Evolutionary conservation across 768 basidiomycete genomes (phyloP), one percentile per base, ranked within the genome.

Genomic region (Boletus barrowsii): DNA sequence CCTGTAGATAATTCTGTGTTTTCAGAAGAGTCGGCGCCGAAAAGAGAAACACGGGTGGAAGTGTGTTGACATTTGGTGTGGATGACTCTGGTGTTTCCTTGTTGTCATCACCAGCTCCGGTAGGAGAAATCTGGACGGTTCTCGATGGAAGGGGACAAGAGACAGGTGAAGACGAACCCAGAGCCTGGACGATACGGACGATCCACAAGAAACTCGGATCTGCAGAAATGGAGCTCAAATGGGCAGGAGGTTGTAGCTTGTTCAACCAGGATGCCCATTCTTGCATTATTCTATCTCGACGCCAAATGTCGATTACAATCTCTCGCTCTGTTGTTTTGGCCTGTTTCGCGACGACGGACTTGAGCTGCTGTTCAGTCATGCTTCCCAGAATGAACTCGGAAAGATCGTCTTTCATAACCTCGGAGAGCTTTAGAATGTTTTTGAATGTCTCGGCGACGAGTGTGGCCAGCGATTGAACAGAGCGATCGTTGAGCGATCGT

Each of bases 21-120:
- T 77, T 79, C 41, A 86, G 64, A 0, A 89, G 72, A 7, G 75
- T 66, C 2, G 83, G 82, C 5, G 74, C 62, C 2, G 75, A 75
- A 64, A 89, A 83, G 61, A 88, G 81, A 56, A 89, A 80, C 33
- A 83, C 80, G 0, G 87, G 85, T 1, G 88, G 87, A 15, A 90
- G 73, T 20, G 58, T 53, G 55, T 88, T 85, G 7, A n/a, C 51
- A 10, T 22, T 24, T 22, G 13, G 17, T 10, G 39, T 35, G 29
- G 45, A 30, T 17, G 54, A 17, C 10, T 54, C 58, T 32, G 10
- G 3, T 17, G 32, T 30, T 49, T 47, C 58, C 13, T 42, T 11
- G 2, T 3, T 33, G 24, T 42, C 58, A 20, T 42, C 17, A 2
- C 17, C 36, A 20, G 51, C 22, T 24, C 22, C 10, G 15, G 49